These are phyloP conservation scores for Macrophomina phaseolina DNA, from an alignment of 2,329 filamentous ascomycete species.

Conservation along the genomic window DNA sequence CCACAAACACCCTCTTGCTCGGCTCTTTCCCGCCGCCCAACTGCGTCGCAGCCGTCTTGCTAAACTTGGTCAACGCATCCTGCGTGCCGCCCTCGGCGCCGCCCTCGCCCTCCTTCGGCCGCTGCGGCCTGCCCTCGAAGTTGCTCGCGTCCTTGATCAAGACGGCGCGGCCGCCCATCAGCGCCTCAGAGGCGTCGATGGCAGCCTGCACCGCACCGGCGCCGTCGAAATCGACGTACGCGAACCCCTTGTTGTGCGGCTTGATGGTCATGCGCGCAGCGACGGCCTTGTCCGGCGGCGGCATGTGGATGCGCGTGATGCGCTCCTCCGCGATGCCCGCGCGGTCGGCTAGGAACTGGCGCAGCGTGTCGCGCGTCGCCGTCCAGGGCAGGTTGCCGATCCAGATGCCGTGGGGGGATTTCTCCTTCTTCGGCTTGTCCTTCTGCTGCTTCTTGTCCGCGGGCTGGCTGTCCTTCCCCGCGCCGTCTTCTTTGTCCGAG, in stretches of 20 bases:
- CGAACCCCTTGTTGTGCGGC: slow-evolving; percentile 86
- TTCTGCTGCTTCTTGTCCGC: slow-evolving; percentile 33
- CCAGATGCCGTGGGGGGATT: slow-evolving; percentile 88
- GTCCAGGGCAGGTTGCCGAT: slow-evolving; percentile 94
- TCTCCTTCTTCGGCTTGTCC: slow-evolving; percentile 48
- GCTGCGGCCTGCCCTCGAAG: slow-evolving; percentile 86
- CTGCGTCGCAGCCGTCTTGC: slow-evolving; percentile 23
- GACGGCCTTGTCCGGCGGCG: slow-evolving; percentile 54
- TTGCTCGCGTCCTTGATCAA: slow-evolving; percentile 92
- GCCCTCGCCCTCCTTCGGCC: slow-evolving; percentile 52
- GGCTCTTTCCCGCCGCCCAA: slow-evolving; percentile 61
- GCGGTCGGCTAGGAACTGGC: slow-evolving; percentile 77
- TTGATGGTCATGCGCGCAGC: slow-evolving; percentile 52
- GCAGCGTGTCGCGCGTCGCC: slow-evolving; percentile 74
- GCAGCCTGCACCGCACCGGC: slow-evolving; percentile 74
- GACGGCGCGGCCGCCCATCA: slow-evolving; percentile 76
- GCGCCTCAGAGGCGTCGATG: slow-evolving; percentile 82
- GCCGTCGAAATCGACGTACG: slow-evolving; percentile 88
- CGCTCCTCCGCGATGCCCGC: slow-evolving; percentile 64
- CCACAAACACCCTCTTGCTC: slow-evolving; percentile 84
- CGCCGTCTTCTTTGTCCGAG: slow-evolving; percentile 37
- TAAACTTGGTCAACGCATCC: slow-evolving; percentile 33
- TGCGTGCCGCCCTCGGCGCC: slow-evolving; percentile 50
- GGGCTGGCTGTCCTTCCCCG: slow-evolving; percentile 28
- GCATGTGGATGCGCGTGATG: slow-evolving; percentile 86